A percentile compares a stretch with the other conserved stretches of the same genome.
Conservation (phyloP, 2,329 filamentous ascomycete genomes). For the Onygenales sp. region DNA sequence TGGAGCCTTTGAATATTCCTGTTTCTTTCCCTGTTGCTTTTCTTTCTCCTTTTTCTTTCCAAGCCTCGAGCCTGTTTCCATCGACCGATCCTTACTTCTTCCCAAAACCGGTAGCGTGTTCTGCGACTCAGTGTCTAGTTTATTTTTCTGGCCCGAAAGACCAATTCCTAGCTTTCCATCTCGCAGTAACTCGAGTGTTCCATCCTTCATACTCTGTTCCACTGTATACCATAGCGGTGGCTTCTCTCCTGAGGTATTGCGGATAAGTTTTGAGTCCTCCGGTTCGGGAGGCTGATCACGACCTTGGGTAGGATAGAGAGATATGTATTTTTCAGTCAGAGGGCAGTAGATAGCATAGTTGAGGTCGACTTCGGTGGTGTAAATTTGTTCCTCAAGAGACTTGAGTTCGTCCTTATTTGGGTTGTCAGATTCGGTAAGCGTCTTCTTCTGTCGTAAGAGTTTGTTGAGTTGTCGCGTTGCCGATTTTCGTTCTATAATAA, state of each 20-base stretch:
- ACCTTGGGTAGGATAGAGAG: constrained; percentile 40
- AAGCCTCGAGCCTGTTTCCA: constrained; percentile 7
- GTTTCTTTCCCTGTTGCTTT: background rate
- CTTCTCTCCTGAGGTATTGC: constrained; percentile 17
- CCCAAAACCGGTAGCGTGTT: background rate
- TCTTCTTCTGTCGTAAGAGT: constrained; percentile 10
- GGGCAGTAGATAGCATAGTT: constrained; percentile 57
- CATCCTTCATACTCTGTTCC: constrained; percentile 35
- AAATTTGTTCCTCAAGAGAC: constrained; percentile 28
- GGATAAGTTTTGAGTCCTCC: constrained; percentile 14
- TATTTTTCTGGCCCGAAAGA: constrained; percentile 12
- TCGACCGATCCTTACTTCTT: background rate
- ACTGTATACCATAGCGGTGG: constrained; percentile 36
- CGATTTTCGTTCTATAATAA: constrained; percentile 29
- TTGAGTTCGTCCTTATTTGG: constrained; percentile 14
- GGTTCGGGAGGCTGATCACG: constrained; percentile 15
- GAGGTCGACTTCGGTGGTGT: constrained; percentile 47
- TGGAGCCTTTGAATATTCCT: background rate
- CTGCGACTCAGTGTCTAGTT: constrained; percentile 3
- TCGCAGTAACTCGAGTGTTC: constrained; percentile 32
- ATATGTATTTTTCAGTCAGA: constrained; percentile 49
- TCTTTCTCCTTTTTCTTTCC: constrained; percentile 5
- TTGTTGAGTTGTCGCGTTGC: constrained; percentile 31
- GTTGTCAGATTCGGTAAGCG: background rate
- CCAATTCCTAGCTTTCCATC: constrained; percentile 29